Evolutionary conservation across 441 rosid species (phyloP).

Genomic region (Aleurites moluccanus): DNA sequence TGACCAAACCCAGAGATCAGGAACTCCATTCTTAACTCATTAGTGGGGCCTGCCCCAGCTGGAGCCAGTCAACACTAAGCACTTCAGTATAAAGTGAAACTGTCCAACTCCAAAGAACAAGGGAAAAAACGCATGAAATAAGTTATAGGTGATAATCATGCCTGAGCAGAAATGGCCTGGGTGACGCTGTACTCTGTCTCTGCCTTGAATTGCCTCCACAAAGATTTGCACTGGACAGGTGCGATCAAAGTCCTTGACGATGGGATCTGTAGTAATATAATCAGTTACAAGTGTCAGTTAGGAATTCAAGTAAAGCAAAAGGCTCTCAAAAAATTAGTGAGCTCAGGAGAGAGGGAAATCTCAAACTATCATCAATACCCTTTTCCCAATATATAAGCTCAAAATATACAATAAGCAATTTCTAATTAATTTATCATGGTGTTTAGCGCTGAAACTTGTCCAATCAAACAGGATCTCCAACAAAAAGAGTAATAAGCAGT

Average conservation of each 20-base stretch:
- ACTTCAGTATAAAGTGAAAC: background rate
- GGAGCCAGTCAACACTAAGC: background rate
- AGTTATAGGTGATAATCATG: slow-evolving; percentile 25
- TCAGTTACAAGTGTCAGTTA: slow-evolving; percentile 1
- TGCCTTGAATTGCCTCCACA: slow-evolving; percentile 96
- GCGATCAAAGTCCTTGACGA: slow-evolving; percentile 79
- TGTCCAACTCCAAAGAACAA: background rate
- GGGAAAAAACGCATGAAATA: background rate
- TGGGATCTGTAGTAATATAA: slow-evolving; percentile 54
- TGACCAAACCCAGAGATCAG: background rate
- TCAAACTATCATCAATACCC: background rate
- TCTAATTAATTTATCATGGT: background rate
- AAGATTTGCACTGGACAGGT: slow-evolving; percentile 92
- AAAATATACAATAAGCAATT: background rate
- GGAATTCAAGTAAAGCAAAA: background rate
- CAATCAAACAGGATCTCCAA: background rate
- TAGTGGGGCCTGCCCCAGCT: background rate
- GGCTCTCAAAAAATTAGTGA: background rate
- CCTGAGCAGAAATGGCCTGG: slow-evolving; percentile 99
- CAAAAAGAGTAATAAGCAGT: background rate
- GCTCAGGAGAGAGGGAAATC: background rate
- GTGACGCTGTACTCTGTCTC: slow-evolving; percentile 93
- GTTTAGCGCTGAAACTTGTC: background rate
- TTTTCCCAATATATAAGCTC: background rate
- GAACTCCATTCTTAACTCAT: background rate